Percentiles rank a stretch among this genome's conserved stretches.
Evolutionary conservation across 1,139 yeast genomes (phyloP).

Genomic region (Pichia norvegensis): DNA sequence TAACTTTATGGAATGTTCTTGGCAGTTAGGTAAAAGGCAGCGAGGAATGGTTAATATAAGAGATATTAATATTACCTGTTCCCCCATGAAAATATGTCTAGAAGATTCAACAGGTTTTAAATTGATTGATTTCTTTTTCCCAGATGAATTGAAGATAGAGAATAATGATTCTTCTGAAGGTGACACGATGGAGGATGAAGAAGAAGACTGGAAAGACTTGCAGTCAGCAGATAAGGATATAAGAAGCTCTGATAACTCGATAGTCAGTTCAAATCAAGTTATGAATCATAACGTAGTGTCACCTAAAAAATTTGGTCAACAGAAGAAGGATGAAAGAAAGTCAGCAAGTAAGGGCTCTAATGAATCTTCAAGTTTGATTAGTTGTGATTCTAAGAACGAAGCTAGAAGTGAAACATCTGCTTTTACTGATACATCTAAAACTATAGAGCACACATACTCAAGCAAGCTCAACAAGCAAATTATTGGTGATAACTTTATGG

Average conservation of each 20-base stretch:
- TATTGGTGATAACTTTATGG: not conserved
- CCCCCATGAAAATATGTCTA: slow-evolving; percentile 49
- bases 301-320: not conserved
- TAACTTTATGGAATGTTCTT: slow-evolving; percentile 34
- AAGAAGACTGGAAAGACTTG: not conserved
- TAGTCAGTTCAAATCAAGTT: no score
- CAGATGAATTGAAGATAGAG: slow-evolving; percentile 22
- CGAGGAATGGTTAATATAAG: slow-evolving; percentile 64
- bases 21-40: slow-evolving; percentile 60
- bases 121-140: slow-evolving; percentile 49
- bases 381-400: not conserved
- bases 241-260: not conserved
- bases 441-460: slow-evolving; percentile 4
- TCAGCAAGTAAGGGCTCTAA: no score
- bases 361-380: not conserved
- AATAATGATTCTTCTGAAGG: not conserved
- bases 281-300: not conserved
- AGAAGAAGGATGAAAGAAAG: not conserved
- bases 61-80: slow-evolving; percentile 42
- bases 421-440: not conserved
- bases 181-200: not conserved
- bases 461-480: slow-evolving; percentile 5
- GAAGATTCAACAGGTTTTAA: slow-evolving; percentile 57
- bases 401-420: not conserved
- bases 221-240: not conserved